Evolutionary conservation across 805 yeast genomes (phyloP).

Genomic region (Candida vartiovaarae): DNA sequence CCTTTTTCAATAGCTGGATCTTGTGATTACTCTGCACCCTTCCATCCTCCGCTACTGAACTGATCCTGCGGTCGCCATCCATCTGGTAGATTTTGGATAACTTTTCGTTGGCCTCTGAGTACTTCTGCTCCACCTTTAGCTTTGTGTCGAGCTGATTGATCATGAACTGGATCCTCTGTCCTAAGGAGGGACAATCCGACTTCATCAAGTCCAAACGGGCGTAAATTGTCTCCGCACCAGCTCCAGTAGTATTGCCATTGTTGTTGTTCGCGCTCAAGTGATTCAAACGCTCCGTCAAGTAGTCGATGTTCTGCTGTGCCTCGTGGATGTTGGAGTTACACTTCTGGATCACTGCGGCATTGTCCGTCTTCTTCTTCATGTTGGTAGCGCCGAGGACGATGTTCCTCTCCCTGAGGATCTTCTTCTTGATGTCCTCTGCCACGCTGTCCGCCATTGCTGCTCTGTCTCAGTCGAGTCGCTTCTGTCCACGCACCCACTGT

Average conservation of each 20-base stretch:
- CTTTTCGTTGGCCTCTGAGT: constrained; percentile 87
- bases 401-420: constrained; percentile 83
- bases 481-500: no score
- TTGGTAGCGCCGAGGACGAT: constrained; percentile 83
- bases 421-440: constrained; percentile 64
- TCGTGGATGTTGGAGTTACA: constrained; percentile 89
- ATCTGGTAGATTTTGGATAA: constrained; percentile 76
- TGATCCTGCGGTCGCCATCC: constrained; percentile 85
- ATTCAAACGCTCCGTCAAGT: constrained; percentile 68
- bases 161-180: constrained; percentile 93
- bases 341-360: constrained; percentile 78
- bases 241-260: constrained; percentile 2
- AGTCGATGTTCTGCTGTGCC: constrained; percentile 85
- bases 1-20: constrained; percentile 73
- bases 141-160: constrained; percentile 91
- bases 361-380: constrained; percentile 70
- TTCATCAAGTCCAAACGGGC: constrained; percentile 77
- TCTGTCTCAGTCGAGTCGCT: no score
- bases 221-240: constrained; percentile 32
- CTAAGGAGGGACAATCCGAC: constrained; percentile 90
- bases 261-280: constrained; percentile 35
- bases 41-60: constrained; percentile 86
- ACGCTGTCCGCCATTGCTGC: constrained; percentile 30
- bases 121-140: constrained; percentile 89
- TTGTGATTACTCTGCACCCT: constrained; percentile 77